Base-by-base conservation (phyloP, 768 basidiomycete species). In the Boletus subparvulus region DNA sequence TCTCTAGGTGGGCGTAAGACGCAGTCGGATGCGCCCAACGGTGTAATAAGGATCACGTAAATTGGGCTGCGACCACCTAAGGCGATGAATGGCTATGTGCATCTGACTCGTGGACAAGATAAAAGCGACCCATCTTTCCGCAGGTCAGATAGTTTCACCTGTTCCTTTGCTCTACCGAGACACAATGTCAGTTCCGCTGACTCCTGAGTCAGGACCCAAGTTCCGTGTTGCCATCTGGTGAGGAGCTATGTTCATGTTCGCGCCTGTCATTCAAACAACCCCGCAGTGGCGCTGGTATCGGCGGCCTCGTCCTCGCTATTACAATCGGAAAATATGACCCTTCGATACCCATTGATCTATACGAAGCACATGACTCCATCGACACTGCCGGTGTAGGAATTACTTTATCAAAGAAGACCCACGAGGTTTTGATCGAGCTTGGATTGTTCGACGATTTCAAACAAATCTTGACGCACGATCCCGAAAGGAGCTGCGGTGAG, bases 321-420 rank as follows among this genome's bases (percentile, higher is more conserved):
- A 68, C 74, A 9, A 69, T 78, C n/a, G 72, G 68, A 37, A 65
- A 66, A 48, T 71, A 71, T 50, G 59, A 74, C 61, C 46, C 59
- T 14, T 55, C 56, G 2, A 63, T 79, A 19, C 67, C 74, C 53
- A 69, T 79, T 14, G 69, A 78, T 54, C 56, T 83, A 5, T 83
- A 82, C 57, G 82, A 83, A 68, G 73, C 78, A 3, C 76, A 73
- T 17, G 61, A 73, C 3, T 72, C 73, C 26, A 70, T 80, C 26
- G 72, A 73, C 11, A 72, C 73, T 10, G 61, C 72, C 12, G 79
- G 79, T 7, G 75, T 75, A 6, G 78, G 81, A 66, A 45, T 80
- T 69, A 43, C 76, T 66, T 69, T 82, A 6, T 80, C 79, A 80
- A 64, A 65, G 10, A 68, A 78, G 39, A 80, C 80, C 11, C 78